Evolutionary conservation across 2,329 filamentous ascomycete genomes (phyloP).

Genomic region (Colletotrichum musicola): DNA sequence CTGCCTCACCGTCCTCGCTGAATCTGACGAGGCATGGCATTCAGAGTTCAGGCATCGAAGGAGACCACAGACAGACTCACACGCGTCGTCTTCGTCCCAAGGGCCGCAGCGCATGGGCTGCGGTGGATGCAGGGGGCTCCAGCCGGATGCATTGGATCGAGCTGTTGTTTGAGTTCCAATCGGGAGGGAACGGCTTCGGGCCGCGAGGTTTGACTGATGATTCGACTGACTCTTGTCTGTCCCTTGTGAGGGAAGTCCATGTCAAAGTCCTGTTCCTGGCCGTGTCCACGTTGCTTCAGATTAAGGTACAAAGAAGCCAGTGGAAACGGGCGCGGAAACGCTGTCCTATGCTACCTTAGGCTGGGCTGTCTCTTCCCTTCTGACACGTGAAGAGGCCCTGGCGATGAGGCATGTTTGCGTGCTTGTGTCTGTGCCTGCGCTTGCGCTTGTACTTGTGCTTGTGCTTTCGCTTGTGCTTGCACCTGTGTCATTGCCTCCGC

Average conservation of each 20-base stretch:
- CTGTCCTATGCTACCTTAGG: neutral
- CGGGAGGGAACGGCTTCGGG: conserved; percentile 36
- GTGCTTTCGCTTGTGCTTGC: neutral
- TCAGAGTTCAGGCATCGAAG: conserved; percentile 17
- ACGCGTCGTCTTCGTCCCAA: conserved; percentile 31
- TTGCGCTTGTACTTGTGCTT: neutral
- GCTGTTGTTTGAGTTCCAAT: conserved; percentile 37
- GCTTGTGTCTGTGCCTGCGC: neutral
- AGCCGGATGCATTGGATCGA: conserved; percentile 30
- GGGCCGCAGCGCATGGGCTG: neutral
- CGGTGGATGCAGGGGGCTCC: conserved; percentile 16
- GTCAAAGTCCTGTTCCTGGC: conserved; percentile 17
- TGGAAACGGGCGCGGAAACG: conserved; percentile 21
- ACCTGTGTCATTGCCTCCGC: neutral
- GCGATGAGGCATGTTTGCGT: conserved; percentile 3
- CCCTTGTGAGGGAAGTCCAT: conserved; percentile 13
- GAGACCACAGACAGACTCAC: conserved; percentile 1
- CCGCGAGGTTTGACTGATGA: conserved; percentile 36
- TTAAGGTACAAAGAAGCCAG: conserved; percentile 25
- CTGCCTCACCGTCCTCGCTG: neutral
- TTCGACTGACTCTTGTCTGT: conserved; percentile 33
- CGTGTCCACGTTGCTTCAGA: conserved; percentile 30
- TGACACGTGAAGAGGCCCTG: conserved; percentile 36
- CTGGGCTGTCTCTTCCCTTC: neutral
- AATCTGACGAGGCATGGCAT: neutral